Percentiles rank a stretch among this genome's conserved stretches.
phyloP scores from a whole-genome alignment of 495 filamentous ascomycete species.

The Aspergillus leporis region DNA sequence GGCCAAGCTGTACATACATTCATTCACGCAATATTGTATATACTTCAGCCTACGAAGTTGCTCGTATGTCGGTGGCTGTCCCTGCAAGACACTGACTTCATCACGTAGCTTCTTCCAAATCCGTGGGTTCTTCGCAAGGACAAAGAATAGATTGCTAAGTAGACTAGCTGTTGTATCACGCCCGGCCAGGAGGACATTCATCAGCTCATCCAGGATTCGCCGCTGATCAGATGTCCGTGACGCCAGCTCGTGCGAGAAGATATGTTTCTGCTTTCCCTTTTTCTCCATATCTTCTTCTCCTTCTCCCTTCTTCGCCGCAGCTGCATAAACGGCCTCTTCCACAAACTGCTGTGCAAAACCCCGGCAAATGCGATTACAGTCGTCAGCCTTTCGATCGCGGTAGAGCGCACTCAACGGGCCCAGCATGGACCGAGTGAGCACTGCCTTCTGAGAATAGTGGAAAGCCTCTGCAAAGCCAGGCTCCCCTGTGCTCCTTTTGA shows the following conservation, averaged over 20 bases:
- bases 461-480: slow-evolving; percentile 33
- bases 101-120: slow-evolving; percentile 48
- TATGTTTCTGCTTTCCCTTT: too few species aligned
- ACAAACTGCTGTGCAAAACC: slow-evolving; percentile 19
- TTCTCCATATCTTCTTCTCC: too few species aligned
- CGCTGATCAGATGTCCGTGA: slow-evolving; percentile 21
- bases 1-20: slow-evolving; percentile 1
- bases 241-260: slow-evolving; percentile 10
- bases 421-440: slow-evolving; percentile 8
- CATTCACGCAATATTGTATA: slow-evolving; percentile 65
- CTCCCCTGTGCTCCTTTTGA: slow-evolving; percentile 8
- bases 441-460: slow-evolving; percentile 46
- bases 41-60: slow-evolving; percentile 71
- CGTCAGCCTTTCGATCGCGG: slow-evolving; percentile 16
- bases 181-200: too few species aligned
- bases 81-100: slow-evolving; percentile 41
- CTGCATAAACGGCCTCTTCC: too few species aligned
- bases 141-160: slow-evolving; percentile 55
- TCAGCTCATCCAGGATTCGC: too few species aligned
- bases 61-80: slow-evolving; percentile 48
- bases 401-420: slow-evolving; percentile 11
- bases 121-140: slow-evolving; percentile 50
- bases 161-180: too few species aligned
- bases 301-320: too few species aligned
- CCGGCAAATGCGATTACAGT: slow-evolving; percentile 8